These are phyloP conservation scores for Acacia confusa DNA, from an alignment of 306 rosid species.

Conservation along the genomic window DNA sequence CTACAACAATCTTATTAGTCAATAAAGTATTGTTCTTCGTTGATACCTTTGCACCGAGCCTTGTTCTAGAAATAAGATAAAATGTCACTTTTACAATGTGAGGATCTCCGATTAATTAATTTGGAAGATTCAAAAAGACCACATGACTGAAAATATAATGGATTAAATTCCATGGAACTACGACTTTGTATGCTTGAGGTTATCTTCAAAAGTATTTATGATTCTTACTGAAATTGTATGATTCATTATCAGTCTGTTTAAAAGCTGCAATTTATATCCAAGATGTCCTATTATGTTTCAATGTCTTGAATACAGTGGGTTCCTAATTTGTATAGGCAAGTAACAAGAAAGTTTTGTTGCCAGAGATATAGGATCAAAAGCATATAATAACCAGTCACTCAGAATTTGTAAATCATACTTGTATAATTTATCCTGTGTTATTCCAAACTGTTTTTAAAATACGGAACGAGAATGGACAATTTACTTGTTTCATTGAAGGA, in stretches of 20 bases:
- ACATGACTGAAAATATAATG: background rate
- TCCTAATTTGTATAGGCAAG: background rate
- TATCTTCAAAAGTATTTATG: background rate
- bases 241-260: background rate
- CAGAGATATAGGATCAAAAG: background rate
- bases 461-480: background rate
- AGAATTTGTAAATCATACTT: background rate
- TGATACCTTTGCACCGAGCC: background rate
- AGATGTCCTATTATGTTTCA: background rate
- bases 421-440: background rate
- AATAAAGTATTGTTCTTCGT: background rate
- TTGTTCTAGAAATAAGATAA: constrained; percentile 9
- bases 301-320: background rate
- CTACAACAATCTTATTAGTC: background rate
- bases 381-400: background rate
- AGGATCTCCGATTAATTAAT: constrained; percentile 1
- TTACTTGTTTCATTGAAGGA: background rate
- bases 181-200: background rate
- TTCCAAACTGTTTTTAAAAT: background rate
- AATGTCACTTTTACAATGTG: constrained; percentile 1
- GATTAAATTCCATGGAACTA: background rate
- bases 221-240: background rate
- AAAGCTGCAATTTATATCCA: background rate
- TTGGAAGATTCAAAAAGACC: background rate
- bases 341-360: background rate